phyloP scores from a whole-genome alignment of 2,329 filamentous ascomycete species.

The Apiospora arundinis region DNA sequence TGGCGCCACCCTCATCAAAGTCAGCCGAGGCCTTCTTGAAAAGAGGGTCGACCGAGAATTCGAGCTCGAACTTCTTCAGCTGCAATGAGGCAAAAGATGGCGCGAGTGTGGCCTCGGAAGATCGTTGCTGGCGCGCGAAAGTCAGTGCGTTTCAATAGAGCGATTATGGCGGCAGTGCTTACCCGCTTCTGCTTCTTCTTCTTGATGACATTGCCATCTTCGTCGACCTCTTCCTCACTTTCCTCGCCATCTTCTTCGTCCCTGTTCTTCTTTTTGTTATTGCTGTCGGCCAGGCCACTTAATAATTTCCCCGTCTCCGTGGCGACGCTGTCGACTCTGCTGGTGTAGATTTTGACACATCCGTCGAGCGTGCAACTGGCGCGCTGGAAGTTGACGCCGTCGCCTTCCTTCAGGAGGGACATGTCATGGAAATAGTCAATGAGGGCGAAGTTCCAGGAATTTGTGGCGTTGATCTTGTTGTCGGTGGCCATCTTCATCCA shows the following conservation, averaged over 20 bases:
- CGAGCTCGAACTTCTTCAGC: constrained; percentile 96
- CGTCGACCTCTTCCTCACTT: constrained; percentile 67
- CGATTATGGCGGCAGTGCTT: constrained; percentile 32
- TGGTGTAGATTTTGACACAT: constrained; percentile 99
- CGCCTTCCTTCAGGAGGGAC: constrained; percentile 94
- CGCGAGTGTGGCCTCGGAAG: constrained; percentile 91
- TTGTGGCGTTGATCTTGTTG: constrained; percentile 97
- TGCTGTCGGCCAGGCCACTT: constrained; percentile 89
- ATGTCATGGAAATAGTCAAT: constrained; percentile 99
- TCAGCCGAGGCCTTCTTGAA: constrained; percentile 99
- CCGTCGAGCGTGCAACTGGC: constrained; percentile 97
- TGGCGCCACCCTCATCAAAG: constrained; percentile 97
- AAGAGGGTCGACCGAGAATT: constrained; percentile 95
- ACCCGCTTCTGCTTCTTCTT: constrained; percentile 80
- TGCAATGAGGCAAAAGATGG: constrained; percentile 87
- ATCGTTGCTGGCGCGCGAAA: constrained; percentile 61
- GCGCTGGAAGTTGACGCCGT: constrained; percentile 98
- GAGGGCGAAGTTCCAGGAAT: constrained; percentile 99
- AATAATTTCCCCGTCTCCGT: constrained; percentile 95
- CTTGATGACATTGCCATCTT: constrained; percentile 61
- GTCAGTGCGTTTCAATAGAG: background rate
- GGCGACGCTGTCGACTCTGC: constrained; percentile 95
- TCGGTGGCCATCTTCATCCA: constrained; percentile 99
- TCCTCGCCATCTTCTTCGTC: constrained; percentile 72
- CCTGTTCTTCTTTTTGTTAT: constrained; percentile 74